Evolutionary conservation across 345 rosid species (phyloP).

Genomic region (Mercurialis annua): DNA sequence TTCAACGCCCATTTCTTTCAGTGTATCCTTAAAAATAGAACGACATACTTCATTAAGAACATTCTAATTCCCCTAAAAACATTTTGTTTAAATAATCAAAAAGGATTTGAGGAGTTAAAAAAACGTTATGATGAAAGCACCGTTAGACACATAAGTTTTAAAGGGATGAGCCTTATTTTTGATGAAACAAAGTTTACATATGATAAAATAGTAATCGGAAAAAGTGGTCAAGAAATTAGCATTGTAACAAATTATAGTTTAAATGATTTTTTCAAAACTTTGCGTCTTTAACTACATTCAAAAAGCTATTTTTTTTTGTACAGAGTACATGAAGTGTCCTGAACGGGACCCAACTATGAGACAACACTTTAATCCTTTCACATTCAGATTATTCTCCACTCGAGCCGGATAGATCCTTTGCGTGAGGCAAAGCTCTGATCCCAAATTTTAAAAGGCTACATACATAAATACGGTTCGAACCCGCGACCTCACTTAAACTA

Average conservation of each 20-base stretch:
- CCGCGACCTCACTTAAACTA: too few species aligned
- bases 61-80: not conserved
- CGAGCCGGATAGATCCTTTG: too few species aligned
- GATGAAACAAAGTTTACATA: not conserved
- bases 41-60: not conserved
- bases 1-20: not conserved
- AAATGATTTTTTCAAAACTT: not conserved
- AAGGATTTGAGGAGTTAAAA: not conserved
- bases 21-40: not conserved
- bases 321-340: too few species aligned
- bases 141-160: constrained; percentile 2
- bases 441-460: too few species aligned
- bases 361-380: too few species aligned
- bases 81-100: constrained; percentile 5
- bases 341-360: too few species aligned
- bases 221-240: constrained; percentile 1
- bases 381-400: too few species aligned
- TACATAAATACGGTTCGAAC: too few species aligned
- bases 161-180: not conserved
- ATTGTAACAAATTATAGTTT: not conserved
- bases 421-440: too few species aligned
- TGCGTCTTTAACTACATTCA: constrained; percentile 21
- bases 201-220: not conserved
- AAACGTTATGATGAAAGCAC: not conserved
- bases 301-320: too few species aligned